phyloP scores from a whole-genome alignment of 805 yeast genomes.

The Myxozyma vanderwaltii region DNA sequence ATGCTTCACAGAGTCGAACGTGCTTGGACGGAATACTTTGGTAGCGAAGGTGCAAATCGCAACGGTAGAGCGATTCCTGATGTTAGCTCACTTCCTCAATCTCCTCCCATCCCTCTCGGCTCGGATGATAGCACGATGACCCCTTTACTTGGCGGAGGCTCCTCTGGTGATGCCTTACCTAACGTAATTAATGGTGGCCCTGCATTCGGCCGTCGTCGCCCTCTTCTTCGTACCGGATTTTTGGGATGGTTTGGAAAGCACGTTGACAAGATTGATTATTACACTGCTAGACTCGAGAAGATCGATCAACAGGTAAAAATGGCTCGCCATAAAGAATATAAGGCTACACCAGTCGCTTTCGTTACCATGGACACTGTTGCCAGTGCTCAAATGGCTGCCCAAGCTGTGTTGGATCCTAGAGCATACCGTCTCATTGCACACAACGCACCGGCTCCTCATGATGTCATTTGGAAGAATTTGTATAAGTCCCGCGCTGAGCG shows the following conservation, averaged over 20 bases:
- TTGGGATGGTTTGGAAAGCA: conserved; percentile 65
- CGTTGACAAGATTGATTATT: conserved; percentile 81
- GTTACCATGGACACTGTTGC: conserved; percentile 95
- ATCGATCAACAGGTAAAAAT: conserved; percentile 69
- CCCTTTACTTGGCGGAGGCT: conserved; percentile 12
- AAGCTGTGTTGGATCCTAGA: conserved; percentile 88
- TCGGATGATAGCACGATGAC: conserved; percentile 19
- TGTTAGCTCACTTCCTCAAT: conserved; percentile 26
- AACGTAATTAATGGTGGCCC: conserved; percentile 20
- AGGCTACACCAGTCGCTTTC: conserved; percentile 88
- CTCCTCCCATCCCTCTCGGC: conserved; percentile 28
- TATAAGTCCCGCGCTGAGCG: conserved; percentile 78
- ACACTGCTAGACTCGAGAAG: conserved; percentile 64
- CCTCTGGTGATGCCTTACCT: conserved; percentile 13
- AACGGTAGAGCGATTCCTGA: conserved; percentile 25
- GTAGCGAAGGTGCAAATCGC: conserved; percentile 39
- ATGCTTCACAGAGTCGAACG: conserved; percentile 63
- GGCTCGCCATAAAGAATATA: conserved; percentile 68
- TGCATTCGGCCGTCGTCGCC: conserved; percentile 48
- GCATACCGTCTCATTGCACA: conserved; percentile 79
- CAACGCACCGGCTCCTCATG: conserved; percentile 95
- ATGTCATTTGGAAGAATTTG: conserved; percentile 88
- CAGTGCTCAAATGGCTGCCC: conserved; percentile 95
- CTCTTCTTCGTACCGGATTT: conserved; percentile 60
- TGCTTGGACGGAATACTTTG: conserved; percentile 70